Evolutionary conservation across 2,329 filamentous ascomycete species (phyloP), one percentile per base, ranked within the genome.

Genomic region (Epichloe bromicola): DNA sequence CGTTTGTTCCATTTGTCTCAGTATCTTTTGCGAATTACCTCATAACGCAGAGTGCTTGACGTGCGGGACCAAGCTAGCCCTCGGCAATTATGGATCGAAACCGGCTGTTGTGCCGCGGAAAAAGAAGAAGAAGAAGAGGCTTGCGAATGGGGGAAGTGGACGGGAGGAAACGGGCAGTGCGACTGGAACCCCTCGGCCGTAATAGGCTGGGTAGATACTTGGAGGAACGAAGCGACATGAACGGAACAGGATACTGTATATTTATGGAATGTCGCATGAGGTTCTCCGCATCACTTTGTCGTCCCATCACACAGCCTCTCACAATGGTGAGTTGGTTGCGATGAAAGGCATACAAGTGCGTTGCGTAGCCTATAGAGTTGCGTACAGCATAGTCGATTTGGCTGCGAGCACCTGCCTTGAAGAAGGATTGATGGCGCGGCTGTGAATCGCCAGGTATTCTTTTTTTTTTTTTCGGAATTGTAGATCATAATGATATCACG

Each of bases 1-100:
- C 64, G 91, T 98, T 38, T 98, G 93, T 72, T 95, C 88, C 54
- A 89, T 98, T 59, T 98, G 93, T 63, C 73, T 98, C 43, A 95
- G 88, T 66, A 98, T 95, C 60, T 95, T 95, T 65, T 95, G 89
- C 69, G 74, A 79, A 59, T 66, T 76, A 1, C 78, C 78, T 1
- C 66, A 67, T 3, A 78, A 79, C 48, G 80, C 79, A 2, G 79
- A 83, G 56, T 95, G 89, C 65, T 70, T 93, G 56, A 95, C 88
- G 0, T 95, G 89, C 64, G 88, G 86, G 2, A 91, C 86, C 3
- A 79, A 81, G 60, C 72, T 95, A 33, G 75, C 81, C n/a, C 69
- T 90, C n/a, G 85, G 84, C 0, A 79, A 79, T 53, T 89, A 89
- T 60, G 86, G 86, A 19, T 74, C 78, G 5, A 87, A 83, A 60